Base-by-base conservation (phyloP, 352 stramenopile genomes). In the Pythium aphanidermatum region DNA sequence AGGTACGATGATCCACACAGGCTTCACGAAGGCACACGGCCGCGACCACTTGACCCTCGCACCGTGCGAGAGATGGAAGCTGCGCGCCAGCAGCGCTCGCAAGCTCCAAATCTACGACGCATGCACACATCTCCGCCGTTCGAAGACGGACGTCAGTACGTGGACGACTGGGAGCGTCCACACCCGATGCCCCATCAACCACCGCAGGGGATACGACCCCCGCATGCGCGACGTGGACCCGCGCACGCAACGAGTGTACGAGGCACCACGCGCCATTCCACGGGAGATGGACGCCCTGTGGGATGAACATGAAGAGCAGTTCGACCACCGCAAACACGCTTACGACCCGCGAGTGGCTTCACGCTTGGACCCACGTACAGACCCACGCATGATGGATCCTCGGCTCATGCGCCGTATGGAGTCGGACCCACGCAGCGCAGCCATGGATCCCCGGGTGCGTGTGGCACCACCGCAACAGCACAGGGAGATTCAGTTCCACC, bases 241-340 rank as follows among this genome's bases (percentile, higher is more conserved):
- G 23, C 37, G 37, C 5, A 1, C 21, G 2, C 28, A 23, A 26
- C 40, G 40, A 26, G 27, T 28, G 10, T 25, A 36, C 3, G 28
- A 28, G 14, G 40, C 26, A 7, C 5, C 40, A 8, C 40, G 40
- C 4, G 23, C 23, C 24, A n/a, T n/a, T n/a, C 26, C 19, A 26
- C 40, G 40, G 8, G 17, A 47, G 23, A 21, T 36, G 24, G 26
- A 47, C 20, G 14, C 14, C 2, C 27, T 19, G 10, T 28, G n/a
- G 38, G 12, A 46, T n/a, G 20, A 51, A 27, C 25, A 38, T 24
- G 31, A 51, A 23, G 21, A 51, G 17, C 32, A 21, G 31, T 17
- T 17, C 24, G 7, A n/a, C n/a, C n/a, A n/a, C n/a, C 31, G 44
- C n/a, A 12, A n/a, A 35, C 30, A 39, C 14, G 20, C 21, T 14